These are phyloP conservation scores for Isabelozyma gotoi DNA, from an alignment of 805 yeast genomes.

Conservation along the genomic window DNA sequence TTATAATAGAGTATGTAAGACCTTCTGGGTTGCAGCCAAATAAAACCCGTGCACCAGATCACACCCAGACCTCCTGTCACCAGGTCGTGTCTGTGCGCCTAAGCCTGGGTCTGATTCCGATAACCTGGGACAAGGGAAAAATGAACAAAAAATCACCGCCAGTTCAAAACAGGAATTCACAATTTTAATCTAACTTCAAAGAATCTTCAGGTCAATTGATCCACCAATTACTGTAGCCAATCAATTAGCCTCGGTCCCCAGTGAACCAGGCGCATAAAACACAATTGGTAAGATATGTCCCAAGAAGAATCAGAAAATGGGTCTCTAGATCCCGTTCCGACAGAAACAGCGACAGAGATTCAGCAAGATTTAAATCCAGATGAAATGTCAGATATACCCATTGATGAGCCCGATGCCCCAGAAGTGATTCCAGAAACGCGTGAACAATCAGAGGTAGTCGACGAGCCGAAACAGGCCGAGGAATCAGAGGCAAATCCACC, in stretches of 20 bases:
- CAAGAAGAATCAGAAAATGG: not conserved
- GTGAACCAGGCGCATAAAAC: not conserved
- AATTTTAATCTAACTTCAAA: too few relatives aligned
- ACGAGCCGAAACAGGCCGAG: not conserved
- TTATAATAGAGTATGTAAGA: too few relatives aligned
- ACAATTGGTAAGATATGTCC: not conserved
- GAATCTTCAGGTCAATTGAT: not conserved
- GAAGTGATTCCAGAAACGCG: too few relatives aligned
- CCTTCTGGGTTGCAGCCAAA: too few relatives aligned
- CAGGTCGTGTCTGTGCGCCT: not conserved
- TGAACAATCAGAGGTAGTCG: not conserved
- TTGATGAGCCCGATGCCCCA: slow-evolving; percentile 2
- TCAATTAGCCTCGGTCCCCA: not conserved
- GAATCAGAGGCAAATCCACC: not conserved
- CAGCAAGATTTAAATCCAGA: slow-evolving; percentile 8
- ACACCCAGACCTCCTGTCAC: not conserved
- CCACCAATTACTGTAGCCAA: not conserved
- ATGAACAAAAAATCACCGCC: too few relatives aligned
- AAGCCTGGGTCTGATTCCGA: not conserved
- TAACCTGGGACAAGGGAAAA: not conserved
- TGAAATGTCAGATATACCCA: not conserved
- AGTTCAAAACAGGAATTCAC: too few relatives aligned
- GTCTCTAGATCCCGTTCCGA: not conserved
- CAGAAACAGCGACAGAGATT: not conserved
- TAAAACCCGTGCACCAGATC: not conserved